Evolutionary conservation across 805 yeast species (phyloP), one percentile per base, ranked within the genome.

Genomic region (Ogataea corticis): DNA sequence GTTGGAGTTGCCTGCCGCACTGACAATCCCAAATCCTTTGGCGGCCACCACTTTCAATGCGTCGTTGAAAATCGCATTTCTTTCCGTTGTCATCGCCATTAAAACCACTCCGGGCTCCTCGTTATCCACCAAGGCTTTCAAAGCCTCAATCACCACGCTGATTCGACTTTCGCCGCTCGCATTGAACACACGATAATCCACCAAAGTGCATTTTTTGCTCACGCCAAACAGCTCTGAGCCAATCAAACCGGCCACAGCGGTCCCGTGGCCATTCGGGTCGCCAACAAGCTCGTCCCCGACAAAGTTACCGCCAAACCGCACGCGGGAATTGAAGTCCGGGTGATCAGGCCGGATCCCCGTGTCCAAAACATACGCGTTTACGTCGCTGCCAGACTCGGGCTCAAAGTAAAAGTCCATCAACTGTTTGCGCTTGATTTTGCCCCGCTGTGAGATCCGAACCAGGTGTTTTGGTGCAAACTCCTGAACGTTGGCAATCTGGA

Each of bases 221-320:
- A 76, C 79, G 2, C 85, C 85, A 55, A 66, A 77, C 0, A 76
- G 63, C 31, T 67, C 67, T 1, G 82, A 72, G 0, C 79, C 81
- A 33, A 77, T 63, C 9, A 78, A 61, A 2, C 82, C 83, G 0
- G 84, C 82, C 17, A 79, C 71, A 38, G 76, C 79, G 1, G 82
- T 76, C 1, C 84, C 85, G 56, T 79, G 84, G 3, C 81, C 82
- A 57, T 76, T 68, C 12, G 57, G 55, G 34, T 67, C 70, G 7
- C 55, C 58, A 5, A 33, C 19, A 12, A 48, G 57, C 4, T 55
- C 55, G 19, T 61, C 60, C 12, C 64, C 52, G n/a, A 50, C 46
- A 12, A 76, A 71, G 45, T 79, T 82, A 0, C 66, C 70, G 15
- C 77, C 66, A 35, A 62, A 59, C 11, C 64, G 57, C 0, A 72